These are phyloP conservation scores for Paraphoma sp. DNA, from an alignment of 2,329 filamentous ascomycete species.

Conservation along the genomic window DNA sequence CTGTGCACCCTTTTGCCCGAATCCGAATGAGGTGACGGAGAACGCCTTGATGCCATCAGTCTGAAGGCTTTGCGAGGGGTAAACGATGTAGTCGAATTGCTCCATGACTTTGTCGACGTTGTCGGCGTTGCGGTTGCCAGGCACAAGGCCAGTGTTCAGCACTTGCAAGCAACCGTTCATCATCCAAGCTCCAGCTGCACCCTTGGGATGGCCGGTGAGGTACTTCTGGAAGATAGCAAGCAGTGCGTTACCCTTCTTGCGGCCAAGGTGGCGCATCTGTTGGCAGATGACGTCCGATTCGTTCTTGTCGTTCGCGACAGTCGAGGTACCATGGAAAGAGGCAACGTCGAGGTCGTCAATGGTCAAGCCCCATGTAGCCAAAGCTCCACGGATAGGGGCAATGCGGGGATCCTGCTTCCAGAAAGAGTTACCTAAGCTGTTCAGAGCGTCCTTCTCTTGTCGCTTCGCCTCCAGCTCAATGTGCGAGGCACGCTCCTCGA, in stretches of 20 bases:
- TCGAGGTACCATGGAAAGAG: slow-evolving; percentile 98
- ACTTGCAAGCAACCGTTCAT: slow-evolving; percentile 98
- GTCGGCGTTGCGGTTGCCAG: slow-evolving; percentile 97
- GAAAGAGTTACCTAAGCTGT: slow-evolving; percentile 96
- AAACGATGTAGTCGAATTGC: slow-evolving; percentile 97
- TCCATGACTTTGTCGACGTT: slow-evolving; percentile 97
- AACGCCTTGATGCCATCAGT: slow-evolving; percentile 99
- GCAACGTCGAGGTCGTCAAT: slow-evolving; percentile 95
- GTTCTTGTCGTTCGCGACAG: slow-evolving; percentile 99
- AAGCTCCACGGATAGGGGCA: slow-evolving; percentile 90
- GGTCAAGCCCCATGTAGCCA: slow-evolving; percentile 97
- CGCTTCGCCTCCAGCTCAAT: slow-evolving; percentile 86
- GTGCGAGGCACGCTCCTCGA: slow-evolving; percentile 82
- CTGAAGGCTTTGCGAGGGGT: slow-evolving; percentile 92
- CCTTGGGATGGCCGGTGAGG: slow-evolving; percentile 97
- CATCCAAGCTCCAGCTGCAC: slow-evolving; percentile 99
- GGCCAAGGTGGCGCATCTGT: slow-evolving; percentile 92
- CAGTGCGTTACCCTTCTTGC: slow-evolving; percentile 94
- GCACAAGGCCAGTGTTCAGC: slow-evolving; percentile 90
- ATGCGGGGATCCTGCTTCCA: slow-evolving; percentile 96
- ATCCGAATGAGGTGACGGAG: slow-evolving; percentile 98
- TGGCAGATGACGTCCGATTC: slow-evolving; percentile 97
- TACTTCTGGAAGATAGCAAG: slow-evolving; percentile 99
- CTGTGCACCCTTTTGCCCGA: slow-evolving; percentile 98
- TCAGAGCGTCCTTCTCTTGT: slow-evolving; percentile 91